phyloP scores from a whole-genome alignment of 2,329 filamentous ascomycete species.

The Cryoendolithus antarcticus region DNA sequence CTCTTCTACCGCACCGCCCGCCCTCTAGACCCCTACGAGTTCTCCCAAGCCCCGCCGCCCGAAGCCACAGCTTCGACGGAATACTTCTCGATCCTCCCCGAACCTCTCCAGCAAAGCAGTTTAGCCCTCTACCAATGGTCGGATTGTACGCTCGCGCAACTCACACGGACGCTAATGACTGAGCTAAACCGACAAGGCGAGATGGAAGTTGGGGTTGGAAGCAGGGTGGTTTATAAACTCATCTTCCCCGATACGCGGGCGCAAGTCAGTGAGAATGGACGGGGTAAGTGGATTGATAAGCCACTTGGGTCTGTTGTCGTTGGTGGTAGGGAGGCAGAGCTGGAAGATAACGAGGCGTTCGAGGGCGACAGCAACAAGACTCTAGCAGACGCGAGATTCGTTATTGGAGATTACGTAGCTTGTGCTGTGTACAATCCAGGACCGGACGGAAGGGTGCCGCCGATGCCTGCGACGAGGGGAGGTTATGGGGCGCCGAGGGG shows the following conservation, averaged over 20 bases:
- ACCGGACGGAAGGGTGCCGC: conserved; percentile 60
- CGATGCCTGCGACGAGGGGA: conserved; percentile 38
- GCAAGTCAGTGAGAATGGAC: conserved; percentile 28
- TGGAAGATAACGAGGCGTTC: conserved; percentile 20
- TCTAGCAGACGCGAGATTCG: conserved; percentile 63
- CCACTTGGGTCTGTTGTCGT: conserved; percentile 76
- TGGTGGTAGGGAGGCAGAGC: conserved; percentile 30
- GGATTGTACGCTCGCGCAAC: conserved; percentile 66
- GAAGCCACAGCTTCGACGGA: conserved; percentile 17
- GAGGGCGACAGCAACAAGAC: conserved; percentile 57
- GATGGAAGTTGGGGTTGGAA: conserved; percentile 63
- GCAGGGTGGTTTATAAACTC: conserved; percentile 75
- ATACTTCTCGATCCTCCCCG: conserved; percentile 47
- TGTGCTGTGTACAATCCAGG: conserved; percentile 69
- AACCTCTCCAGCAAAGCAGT: conserved; percentile 17
- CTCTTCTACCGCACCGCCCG: conserved; percentile 67
- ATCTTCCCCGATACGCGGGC: conserved; percentile 64
- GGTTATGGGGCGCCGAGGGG: conserved; percentile 21
- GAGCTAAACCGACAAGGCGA: conserved; percentile 53
- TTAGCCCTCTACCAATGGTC: conserved; percentile 80
- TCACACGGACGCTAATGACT: conserved; percentile 62
- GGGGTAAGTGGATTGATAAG: conserved; percentile 59
- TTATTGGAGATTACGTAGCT: conserved; percentile 79
- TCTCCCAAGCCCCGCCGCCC: conserved; percentile 38
- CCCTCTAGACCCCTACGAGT: conserved; percentile 67